Evolutionary conservation across 1,284 basidiomycete species (phyloP).

Genomic region (Ustilago loliicola): DNA sequence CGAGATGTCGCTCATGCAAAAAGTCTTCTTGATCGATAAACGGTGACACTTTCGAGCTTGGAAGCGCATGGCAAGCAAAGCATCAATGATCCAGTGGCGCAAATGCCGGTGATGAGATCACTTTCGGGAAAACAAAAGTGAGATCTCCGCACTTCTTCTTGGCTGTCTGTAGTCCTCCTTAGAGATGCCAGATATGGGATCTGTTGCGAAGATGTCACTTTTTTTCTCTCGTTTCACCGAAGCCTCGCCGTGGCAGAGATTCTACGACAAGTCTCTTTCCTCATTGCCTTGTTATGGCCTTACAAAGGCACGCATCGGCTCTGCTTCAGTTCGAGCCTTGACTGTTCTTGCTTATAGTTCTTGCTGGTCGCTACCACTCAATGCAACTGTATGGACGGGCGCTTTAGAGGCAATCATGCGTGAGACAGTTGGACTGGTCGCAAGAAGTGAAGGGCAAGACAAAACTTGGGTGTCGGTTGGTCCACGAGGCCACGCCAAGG

Average conservation of each 20-base stretch:
- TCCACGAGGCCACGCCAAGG: background rate
- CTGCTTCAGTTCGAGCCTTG: too few relatives aligned
- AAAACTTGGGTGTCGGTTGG: slow-evolving; percentile 11
- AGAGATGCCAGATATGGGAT: slow-evolving; percentile 21
- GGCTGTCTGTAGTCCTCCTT: background rate
- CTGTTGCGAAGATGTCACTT: slow-evolving; percentile 6
- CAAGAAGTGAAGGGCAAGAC: background rate
- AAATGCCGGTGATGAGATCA: slow-evolving; percentile 11
- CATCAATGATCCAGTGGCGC: slow-evolving; percentile 3
- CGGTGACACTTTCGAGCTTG: slow-evolving; percentile 1
- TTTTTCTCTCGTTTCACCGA: slow-evolving; percentile 1
- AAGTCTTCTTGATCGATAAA: slow-evolving; percentile 33
- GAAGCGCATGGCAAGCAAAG: background rate
- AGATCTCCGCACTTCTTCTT: slow-evolving; percentile 10
- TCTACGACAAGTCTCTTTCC: background rate
- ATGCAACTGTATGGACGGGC: too few relatives aligned
- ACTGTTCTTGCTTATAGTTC: too few relatives aligned
- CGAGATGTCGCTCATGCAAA: slow-evolving; percentile 21
- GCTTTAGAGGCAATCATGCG: too few relatives aligned
- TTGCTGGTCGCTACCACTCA: too few relatives aligned
- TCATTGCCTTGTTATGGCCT: too few relatives aligned
- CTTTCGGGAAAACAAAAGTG: slow-evolving; percentile 2
- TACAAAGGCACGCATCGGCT: too few relatives aligned
- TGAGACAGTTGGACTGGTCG: background rate
- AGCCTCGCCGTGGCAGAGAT: background rate